Evolutionary conservation across 2,329 filamentous ascomycete genomes (phyloP), one percentile per base, ranked within the genome.

Genomic region (Exophiala lecanii-corni): DNA sequence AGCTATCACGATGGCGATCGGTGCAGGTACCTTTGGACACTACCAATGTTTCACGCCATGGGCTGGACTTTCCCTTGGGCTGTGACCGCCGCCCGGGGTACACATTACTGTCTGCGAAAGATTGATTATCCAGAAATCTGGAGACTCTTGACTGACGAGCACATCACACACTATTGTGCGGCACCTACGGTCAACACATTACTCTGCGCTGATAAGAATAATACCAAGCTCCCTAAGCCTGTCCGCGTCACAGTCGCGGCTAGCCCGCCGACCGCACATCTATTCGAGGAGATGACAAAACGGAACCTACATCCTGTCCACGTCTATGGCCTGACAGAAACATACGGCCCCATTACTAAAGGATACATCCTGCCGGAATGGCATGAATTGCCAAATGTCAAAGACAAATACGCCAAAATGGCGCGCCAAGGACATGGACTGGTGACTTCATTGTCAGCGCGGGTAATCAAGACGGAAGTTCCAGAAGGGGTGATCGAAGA

Each of bases 161-260:
- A 78, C 5, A 84, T 98, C 51, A 97, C 89, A 1, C 92, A 98
- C 65, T 97, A 94, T 70, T 94, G 91, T 59, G 91, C 91, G 1
- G 92, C 91, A 0, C 92, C 92, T 0, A 98, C 92, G 0, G 92
- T 98, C 39, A 97, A 97, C 63, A 98, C 91, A 0, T 70, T 97
- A 1, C 78, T 98, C 2, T 95, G 92, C 60, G 84, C 84, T 9
- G 77, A 86, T 2, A 75, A 82, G 30, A 82, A 89, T 62, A 91
- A 92, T 2, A 77, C 76, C 54, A 75, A 66, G 36, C 72, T 98
- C 1, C 71, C 80, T 0, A 67, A 79, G 1, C 78, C 81, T 0
- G 89, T 97, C 7, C 76, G 81, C 12, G 92, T 98, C 4, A 95
- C 89, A 0, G 92, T 98, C 2, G 92, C 92, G 2, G 92, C 91